These are phyloP conservation scores for Russula vinacea DNA, from an alignment of 768 basidiomycete genomes.

Conservation along the genomic window DNA sequence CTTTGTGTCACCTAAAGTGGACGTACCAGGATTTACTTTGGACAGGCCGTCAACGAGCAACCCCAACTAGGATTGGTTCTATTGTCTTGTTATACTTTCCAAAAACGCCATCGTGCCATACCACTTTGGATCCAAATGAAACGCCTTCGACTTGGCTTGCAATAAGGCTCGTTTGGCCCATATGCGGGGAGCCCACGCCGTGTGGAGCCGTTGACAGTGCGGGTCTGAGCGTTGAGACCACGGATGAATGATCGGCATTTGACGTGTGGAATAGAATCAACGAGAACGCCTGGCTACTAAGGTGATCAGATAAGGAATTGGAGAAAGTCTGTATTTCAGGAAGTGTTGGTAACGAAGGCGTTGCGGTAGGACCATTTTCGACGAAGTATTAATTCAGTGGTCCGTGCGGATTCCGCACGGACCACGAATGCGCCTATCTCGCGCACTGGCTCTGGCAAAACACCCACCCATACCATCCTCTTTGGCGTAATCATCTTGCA, in stretches of 20 bases:
- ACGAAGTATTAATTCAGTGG: neutral
- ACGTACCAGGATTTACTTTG: constrained; percentile 32
- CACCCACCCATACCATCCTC: constrained; percentile 64
- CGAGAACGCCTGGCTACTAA: no score
- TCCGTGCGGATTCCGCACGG: neutral
- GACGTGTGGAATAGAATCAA: constrained; percentile 29
- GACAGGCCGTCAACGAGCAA: neutral
- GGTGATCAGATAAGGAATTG: constrained; percentile 50
- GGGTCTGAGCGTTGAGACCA: constrained; percentile 41
- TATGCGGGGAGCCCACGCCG: constrained; percentile 47
- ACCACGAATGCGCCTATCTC: constrained; percentile 37
- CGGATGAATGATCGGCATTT: constrained; percentile 35
- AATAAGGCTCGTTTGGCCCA: constrained; percentile 54
- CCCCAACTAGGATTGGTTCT: constrained; percentile 49
- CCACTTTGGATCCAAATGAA: constrained; percentile 61
- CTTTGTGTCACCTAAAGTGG: constrained; percentile 57
- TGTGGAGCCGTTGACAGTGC: constrained; percentile 48
- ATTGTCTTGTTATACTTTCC: constrained; percentile 52
- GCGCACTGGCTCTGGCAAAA: constrained; percentile 83
- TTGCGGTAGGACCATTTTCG: no score
- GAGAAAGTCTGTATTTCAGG: constrained; percentile 54
- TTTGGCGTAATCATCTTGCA: constrained; percentile 62
- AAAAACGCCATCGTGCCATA: constrained; percentile 62
- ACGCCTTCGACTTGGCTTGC: constrained; percentile 53
- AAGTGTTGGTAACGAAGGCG: constrained; percentile 63